Conservation (phyloP, 2,329 filamentous ascomycete species). For the Aspergillus terreus region DNA sequence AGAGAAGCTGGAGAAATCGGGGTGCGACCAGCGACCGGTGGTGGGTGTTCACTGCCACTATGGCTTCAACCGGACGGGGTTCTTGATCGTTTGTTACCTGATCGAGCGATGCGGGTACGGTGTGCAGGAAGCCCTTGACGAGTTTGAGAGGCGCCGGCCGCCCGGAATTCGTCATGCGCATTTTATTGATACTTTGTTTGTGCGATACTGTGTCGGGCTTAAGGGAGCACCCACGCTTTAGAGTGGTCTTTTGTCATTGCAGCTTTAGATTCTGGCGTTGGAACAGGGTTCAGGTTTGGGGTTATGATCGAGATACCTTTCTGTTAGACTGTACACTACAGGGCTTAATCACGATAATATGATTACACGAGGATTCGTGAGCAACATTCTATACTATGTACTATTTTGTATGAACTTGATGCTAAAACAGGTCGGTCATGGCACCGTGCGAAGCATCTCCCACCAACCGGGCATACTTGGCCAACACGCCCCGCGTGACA, state of each 20-base stretch:
- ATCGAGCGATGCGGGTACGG: conserved; percentile 71
- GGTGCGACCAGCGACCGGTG: conserved; percentile 43
- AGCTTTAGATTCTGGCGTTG: conserved; percentile 14
- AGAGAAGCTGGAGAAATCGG: conserved; percentile 41
- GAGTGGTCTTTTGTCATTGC: conserved; percentile 12
- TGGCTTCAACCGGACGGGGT: conserved; percentile 91
- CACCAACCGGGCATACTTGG: conserved; percentile 84
- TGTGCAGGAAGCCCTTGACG: conserved; percentile 72
- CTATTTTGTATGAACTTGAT: too few relatives aligned
- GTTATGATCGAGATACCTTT: conserved; percentile 2
- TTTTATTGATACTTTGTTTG: conserved; percentile 78
- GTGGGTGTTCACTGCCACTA: conserved; percentile 94
- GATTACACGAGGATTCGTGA: too few relatives aligned
- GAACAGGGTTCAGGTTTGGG: conserved; percentile 6
- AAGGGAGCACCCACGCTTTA: conserved; percentile 41
- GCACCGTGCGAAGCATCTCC: conserved; percentile 89
- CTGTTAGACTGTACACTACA: too few relatives aligned
- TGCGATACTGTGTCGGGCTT: conserved; percentile 64
- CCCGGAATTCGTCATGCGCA: conserved; percentile 87
- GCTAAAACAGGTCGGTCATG: conserved; percentile 71
- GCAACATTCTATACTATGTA: too few relatives aligned
- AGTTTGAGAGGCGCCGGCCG: conserved; percentile 68
- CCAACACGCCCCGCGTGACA: conserved; percentile 78
- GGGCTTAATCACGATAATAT: too few relatives aligned
- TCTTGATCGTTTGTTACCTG: conserved; percentile 86